Conservation (phyloP, 1,284 basidiomycete species). For the Rhodofomes roseus region DNA sequence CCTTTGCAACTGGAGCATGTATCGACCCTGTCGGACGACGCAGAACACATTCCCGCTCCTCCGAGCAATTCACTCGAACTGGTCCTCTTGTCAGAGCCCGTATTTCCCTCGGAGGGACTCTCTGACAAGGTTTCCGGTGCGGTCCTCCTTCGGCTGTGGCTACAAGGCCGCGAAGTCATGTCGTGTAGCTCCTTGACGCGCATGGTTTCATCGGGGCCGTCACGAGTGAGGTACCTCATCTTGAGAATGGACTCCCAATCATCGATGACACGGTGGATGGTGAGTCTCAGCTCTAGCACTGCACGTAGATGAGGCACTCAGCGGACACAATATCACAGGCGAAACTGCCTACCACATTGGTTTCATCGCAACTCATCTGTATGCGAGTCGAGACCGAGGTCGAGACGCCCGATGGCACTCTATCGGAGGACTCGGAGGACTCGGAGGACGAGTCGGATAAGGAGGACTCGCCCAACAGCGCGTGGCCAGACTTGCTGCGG, state of each 20-base stretch:
- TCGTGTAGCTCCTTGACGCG: no score
- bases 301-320: no score
- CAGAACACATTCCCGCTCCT: neutral
- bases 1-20: neutral
- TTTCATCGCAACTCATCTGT: no score
- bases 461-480: no score
- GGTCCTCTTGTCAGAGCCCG: neutral
- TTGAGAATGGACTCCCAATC: no score
- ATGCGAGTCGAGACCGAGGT: neutral
- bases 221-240: neutral
- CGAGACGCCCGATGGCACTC: neutral
- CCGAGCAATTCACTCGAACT: neutral
- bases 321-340: no score
- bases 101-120: neutral
- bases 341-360: no score
- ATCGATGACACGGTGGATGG: no score
- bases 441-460: no score
- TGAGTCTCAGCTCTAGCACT: no score
- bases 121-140: neutral
- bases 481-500: neutral
- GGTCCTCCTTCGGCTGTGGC: neutral
- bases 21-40: neutral
- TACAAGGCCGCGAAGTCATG: no score
- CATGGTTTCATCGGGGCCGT: neutral
- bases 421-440: no score